phyloP scores from a whole-genome alignment of 768 basidiomycete species.

The Candolleomyces eurysporus region DNA sequence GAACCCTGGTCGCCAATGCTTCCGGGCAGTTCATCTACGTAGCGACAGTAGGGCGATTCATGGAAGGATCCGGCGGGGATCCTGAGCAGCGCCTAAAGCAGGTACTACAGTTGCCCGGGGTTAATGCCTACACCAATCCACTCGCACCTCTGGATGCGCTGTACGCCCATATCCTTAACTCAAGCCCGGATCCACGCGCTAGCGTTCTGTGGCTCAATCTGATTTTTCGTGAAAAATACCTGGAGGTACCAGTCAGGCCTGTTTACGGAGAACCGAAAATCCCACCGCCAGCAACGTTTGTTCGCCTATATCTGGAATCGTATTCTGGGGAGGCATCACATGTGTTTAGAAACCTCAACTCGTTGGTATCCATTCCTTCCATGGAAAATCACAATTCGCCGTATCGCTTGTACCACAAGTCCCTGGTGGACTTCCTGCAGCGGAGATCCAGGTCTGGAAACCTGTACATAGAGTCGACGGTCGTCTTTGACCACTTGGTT shows the following conservation, averaged over 20 bases:
- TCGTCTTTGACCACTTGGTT: neutral
- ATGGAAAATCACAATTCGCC: neutral
- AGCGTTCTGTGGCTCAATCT: neutral
- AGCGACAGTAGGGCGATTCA: constrained; percentile 10
- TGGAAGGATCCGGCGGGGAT: no score
- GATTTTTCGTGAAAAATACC: neutral
- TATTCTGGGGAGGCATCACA: neutral
- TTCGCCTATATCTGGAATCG: neutral
- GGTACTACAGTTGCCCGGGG: no score
- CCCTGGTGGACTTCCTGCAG: neutral
- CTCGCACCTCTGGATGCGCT: neutral
- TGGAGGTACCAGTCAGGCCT: neutral
- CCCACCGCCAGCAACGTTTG: neutral
- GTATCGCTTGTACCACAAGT: neutral
- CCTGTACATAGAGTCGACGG: neutral
- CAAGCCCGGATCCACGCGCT: neutral
- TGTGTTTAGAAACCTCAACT: neutral
- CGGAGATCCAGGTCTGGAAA: neutral
- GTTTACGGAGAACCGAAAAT: neutral
- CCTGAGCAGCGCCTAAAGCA: no score
- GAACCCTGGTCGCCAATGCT: neutral
- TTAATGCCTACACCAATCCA: neutral
- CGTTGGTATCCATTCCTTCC: neutral
- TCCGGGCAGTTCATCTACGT: constrained; percentile 19
- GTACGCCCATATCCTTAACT: neutral